Evolutionary conservation across 176 grass and related monocot species (phyloP).

Genomic region (Alloteropsis semialata): DNA sequence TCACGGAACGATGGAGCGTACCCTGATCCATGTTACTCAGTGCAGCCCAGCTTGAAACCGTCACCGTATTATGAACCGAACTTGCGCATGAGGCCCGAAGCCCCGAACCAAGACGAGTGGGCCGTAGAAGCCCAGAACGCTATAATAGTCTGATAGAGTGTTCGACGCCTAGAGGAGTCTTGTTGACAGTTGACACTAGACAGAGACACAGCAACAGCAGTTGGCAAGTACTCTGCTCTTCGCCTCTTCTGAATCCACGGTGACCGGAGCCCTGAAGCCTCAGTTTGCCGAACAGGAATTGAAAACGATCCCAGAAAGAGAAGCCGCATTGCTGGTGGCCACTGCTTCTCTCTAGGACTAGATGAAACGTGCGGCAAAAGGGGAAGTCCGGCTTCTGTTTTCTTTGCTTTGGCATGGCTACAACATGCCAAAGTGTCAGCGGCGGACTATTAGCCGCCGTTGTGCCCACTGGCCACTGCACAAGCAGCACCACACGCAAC

Average conservation of each 20-base stretch:
- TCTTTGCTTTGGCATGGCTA: background rate
- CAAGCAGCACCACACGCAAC: background rate
- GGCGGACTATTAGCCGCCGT: background rate
- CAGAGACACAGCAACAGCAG: background rate
- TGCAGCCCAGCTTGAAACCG: no score
- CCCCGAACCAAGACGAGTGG: no score
- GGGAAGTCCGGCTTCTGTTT: background rate
- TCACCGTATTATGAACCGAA: no score
- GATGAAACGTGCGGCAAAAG: background rate
- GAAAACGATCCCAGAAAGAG: background rate
- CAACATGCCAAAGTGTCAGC: background rate
- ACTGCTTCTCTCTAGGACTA: background rate
- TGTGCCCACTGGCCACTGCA: no score
- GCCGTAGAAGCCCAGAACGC: no score
- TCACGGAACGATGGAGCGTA: no score
- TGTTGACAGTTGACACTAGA: no score
- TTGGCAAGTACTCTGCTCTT: background rate
- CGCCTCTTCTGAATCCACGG: background rate
- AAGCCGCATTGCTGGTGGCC: background rate
- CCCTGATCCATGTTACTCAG: no score
- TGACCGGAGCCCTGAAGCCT: background rate
- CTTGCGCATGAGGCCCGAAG: no score
- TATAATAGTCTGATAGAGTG: no score
- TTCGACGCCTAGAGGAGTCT: no score
- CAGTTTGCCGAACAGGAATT: background rate